These are phyloP conservation scores for Termitomyces sp. DNA, from an alignment of 768 basidiomycete species.

Conservation along the genomic window DNA sequence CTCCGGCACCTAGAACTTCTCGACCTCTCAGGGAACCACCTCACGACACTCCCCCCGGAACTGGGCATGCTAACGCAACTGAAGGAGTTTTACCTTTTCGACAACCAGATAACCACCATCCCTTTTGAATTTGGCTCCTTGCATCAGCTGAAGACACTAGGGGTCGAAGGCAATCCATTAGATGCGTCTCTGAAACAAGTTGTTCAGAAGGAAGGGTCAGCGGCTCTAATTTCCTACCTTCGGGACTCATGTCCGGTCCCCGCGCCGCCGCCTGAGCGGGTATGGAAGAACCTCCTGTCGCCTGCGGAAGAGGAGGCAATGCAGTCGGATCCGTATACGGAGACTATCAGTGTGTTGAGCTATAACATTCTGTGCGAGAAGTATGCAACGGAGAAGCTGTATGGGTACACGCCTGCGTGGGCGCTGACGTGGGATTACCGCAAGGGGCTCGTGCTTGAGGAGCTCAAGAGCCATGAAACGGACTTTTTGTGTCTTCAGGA, in stretches of 20 bases:
- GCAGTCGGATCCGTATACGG: slow-evolving; percentile 61
- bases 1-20: slow-evolving; percentile 86
- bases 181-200: slow-evolving; percentile 73
- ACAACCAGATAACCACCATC: slow-evolving; percentile 86
- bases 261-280: slow-evolving; percentile 73
- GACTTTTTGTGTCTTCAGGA: slow-evolving; percentile 97
- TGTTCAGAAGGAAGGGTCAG: slow-evolving; percentile 94
- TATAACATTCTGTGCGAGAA: slow-evolving; percentile 96
- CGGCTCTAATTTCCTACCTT: slow-evolving; percentile 83
- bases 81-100: slow-evolving; percentile 93
- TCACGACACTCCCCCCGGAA: slow-evolving; percentile 77
- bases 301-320: slow-evolving; percentile 59
- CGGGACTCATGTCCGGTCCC: slow-evolving; percentile 91
- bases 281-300: slow-evolving; percentile 67
- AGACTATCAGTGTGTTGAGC: slow-evolving; percentile 78
- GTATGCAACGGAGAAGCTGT: slow-evolving; percentile 83
- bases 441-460: slow-evolving; percentile 82
- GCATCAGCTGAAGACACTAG: slow-evolving; percentile 89
- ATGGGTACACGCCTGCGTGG: slow-evolving; percentile 97
- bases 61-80: slow-evolving; percentile 87
- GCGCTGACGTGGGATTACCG: slow-evolving; percentile 95
- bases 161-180: slow-evolving; percentile 96
- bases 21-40: slow-evolving; percentile 88
- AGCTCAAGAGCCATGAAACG: slow-evolving; percentile 75
- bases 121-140: slow-evolving; percentile 88